Base-by-base conservation (phyloP, 202 grass and related monocot species). In the Bolboschoenoplectus hybrid region DNA sequence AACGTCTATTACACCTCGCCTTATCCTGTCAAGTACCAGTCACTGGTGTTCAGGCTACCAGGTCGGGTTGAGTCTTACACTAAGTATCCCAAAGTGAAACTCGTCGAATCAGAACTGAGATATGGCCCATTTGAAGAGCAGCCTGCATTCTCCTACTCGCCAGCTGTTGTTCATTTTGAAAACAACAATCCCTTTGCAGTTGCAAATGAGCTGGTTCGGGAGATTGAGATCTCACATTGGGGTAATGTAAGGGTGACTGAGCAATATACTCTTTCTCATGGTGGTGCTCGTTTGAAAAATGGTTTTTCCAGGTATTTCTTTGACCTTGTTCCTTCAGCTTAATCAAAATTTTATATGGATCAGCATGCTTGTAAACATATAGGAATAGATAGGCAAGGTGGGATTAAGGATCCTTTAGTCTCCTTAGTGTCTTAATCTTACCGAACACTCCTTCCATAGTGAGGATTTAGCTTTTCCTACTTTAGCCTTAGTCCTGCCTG, bases 181-280 rank as follows among this genome's bases (percentile, higher is more conserved):
- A 99, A 97, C 85, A 99, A 99, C 81, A 69, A 99, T 70, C 97
- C 97, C 67, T 99, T 97, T 91, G 83, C 87, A 64, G 92, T 97
- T 60, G 97, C 91, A 85, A 95, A 94, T 74, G 92, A 99, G 86
- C 81, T 94, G 82, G 78, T 94, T 64, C 91, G 93, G 67, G 97
- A 99, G 83, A 94, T 99, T 83, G 93, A 97, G 82, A 97, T 99
- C 86, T 97, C 97, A 41, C 93, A 99, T 83, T 99, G 97, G 97
- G 97, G 97, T 34, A 97, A 97, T 49, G 89, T 97, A 67, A 94
- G 92, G 81, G 84, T 99, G 83, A 99, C 90, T 0, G 97, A 99
- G 83, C 92, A 99, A 73, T 99, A 97, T 85, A 97, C 81, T 79
- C 88, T 99, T 87, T 89, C 83, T 75, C 93, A 99, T 73, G 93